A percentile compares a stretch with the other conserved stretches of the same genome.
Conservation (phyloP, 805 yeast species). For the Barnettozyma vustinii region DNA sequence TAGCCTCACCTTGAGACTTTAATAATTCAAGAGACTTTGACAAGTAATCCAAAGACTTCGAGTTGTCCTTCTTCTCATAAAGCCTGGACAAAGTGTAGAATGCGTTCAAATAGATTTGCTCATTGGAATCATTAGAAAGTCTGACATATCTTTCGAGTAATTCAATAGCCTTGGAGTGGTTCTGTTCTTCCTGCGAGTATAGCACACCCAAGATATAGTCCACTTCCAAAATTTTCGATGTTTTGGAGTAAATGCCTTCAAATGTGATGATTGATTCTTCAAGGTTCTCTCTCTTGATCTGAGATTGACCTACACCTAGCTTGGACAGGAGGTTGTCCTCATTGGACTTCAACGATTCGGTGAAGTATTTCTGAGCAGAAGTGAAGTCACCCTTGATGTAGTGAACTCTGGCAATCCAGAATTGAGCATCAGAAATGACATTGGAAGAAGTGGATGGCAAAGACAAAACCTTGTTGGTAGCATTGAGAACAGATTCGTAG, state of each 20-base stretch:
- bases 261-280: constrained; percentile 86
- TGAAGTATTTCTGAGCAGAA: constrained; percentile 68
- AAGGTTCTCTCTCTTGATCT: constrained; percentile 61
- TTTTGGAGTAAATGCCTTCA: constrained; percentile 62
- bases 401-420: constrained; percentile 83
- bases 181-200: constrained; percentile 38
- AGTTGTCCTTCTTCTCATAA: constrained; percentile 60
- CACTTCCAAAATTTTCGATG: constrained; percentile 69
- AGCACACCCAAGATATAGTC: constrained; percentile 71
- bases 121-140: constrained; percentile 51
- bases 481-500: constrained; percentile 48
- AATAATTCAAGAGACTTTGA: constrained; percentile 53
- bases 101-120: constrained; percentile 59
- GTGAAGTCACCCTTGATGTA: constrained; percentile 55
- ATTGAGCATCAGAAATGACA: constrained; percentile 55
- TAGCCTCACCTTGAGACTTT: constrained; percentile 25
- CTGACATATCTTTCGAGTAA: constrained; percentile 67
- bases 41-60: constrained; percentile 62
- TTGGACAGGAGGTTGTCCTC: constrained; percentile 64
- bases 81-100: constrained; percentile 62
- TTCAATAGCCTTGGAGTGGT: constrained; percentile 48
- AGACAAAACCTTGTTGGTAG: constrained; percentile 47
- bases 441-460: constrained; percentile 33
- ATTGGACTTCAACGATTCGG: constrained; percentile 62
- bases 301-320: constrained; percentile 83